Percentiles rank a stretch among this genome's conserved stretches.
Evolutionary conservation across 331 rosid genomes (phyloP).

Genomic region (Pyrus hybrid): DNA sequence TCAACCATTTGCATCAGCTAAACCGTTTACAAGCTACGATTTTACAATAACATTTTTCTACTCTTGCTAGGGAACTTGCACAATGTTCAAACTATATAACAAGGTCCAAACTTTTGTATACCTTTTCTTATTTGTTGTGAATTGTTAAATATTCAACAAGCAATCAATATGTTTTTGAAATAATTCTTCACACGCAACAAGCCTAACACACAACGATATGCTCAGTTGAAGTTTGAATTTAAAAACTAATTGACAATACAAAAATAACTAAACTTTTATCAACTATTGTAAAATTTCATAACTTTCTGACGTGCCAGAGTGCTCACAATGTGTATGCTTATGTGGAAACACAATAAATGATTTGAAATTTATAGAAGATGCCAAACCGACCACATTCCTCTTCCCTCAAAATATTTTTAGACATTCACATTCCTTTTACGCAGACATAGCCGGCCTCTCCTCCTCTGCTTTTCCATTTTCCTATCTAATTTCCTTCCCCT

Average conservation of each 20-base stretch:
- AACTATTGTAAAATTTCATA: too few relatives aligned
- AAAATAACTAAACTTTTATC: too few relatives aligned
- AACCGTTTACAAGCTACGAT: background rate
- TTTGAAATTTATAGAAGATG: background rate
- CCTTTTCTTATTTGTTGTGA: too few relatives aligned
- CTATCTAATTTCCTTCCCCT: slow-evolving; percentile 24
- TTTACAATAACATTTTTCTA: background rate
- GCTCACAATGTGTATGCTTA: background rate
- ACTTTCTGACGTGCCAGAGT: background rate
- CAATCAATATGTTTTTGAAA: too few relatives aligned
- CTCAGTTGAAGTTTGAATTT: too few relatives aligned
- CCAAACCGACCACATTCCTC: background rate
- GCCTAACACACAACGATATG: too few relatives aligned
- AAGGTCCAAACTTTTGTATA: too few relatives aligned
- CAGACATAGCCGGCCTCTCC: background rate
- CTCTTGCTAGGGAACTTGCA: background rate
- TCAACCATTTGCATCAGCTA: background rate
- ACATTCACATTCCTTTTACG: background rate
- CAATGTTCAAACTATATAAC: background rate
- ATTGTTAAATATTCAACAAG: background rate
- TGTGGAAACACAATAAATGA: background rate
- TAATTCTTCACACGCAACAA: too few relatives aligned
- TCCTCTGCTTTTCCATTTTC: slow-evolving; percentile 12
- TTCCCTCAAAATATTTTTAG: background rate
- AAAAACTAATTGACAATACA: too few relatives aligned